phyloP scores from a whole-genome alignment of 179 eudicot genomes.

The Silene coronaria region DNA sequence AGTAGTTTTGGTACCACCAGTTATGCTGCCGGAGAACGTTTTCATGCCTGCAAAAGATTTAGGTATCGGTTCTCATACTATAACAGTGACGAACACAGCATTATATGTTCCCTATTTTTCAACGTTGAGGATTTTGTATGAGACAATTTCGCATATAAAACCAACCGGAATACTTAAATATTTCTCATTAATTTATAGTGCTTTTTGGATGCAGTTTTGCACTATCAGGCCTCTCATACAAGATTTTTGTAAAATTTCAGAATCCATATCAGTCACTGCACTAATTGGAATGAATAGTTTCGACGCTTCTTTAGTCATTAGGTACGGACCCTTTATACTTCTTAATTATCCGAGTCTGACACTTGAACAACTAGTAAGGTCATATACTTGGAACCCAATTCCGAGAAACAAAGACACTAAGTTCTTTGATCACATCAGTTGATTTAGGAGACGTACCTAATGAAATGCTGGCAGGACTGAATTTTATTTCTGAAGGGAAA shows the following conservation, averaged over 20 bases:
- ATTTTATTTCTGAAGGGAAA: conserved; percentile 60
- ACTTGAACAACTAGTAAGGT: neutral
- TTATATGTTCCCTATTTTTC: too few species aligned
- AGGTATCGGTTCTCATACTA: neutral
- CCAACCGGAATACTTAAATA: too few species aligned
- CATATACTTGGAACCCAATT: neutral
- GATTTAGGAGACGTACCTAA: conserved; percentile 33
- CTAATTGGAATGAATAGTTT: too few species aligned
- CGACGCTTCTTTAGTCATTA: too few species aligned
- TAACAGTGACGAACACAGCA: neutral
- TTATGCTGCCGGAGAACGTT: conserved; percentile 33
- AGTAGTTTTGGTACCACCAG: conserved; percentile 32
- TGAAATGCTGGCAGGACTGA: conserved; percentile 50
- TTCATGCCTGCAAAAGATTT: conserved; percentile 27
- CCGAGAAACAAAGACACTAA: neutral
- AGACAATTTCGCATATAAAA: too few species aligned
- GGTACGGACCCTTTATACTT: too few species aligned
- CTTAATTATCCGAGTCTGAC: neutral
- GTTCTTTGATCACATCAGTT: neutral
- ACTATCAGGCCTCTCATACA: neutral
- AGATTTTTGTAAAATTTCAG: too few species aligned
- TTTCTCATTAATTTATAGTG: neutral
- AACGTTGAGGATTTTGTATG: too few species aligned
- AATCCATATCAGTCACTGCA: too few species aligned
- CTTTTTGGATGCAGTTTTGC: neutral